Evolutionary conservation across 2,329 filamentous ascomycete genomes (phyloP).

Genomic region (Apiospora kogelbergensis): DNA sequence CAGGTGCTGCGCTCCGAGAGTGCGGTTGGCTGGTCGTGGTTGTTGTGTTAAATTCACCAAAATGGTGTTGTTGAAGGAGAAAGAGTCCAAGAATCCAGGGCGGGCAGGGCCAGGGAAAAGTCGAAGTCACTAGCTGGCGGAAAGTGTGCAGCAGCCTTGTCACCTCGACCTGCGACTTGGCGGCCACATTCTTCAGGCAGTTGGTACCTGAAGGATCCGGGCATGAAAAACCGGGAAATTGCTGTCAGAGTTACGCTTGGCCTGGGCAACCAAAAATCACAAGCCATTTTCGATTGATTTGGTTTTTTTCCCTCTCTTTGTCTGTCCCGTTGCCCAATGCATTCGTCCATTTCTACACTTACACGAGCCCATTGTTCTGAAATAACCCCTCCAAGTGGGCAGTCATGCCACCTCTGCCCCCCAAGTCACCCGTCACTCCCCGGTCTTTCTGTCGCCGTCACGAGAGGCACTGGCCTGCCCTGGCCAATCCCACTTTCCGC

Average conservation of each 20-base stretch:
- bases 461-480: neutral
- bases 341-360: too few species aligned
- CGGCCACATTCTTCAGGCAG: neutral
- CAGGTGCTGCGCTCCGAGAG: constrained; percentile 9
- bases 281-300: neutral
- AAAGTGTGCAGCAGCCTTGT: too few species aligned
- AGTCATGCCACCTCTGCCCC: neutral
- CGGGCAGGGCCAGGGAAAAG: neutral
- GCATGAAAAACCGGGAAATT: constrained; percentile 1
- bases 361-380: neutral
- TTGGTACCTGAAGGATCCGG: neutral
- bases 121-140: neutral
- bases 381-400: neutral
- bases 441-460: neutral
- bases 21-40: constrained; percentile 17
- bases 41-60: constrained; percentile 18
- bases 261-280: neutral
- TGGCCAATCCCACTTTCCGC: neutral
- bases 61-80: constrained; percentile 20
- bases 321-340: neutral
- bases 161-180: neutral
- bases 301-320: neutral
- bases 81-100: constrained; percentile 2
- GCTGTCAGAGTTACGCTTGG: neutral
- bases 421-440: neutral